phyloP scores from a whole-genome alignment of 352 stramenopile genomes.

The Pythium phragmiticola region DNA sequence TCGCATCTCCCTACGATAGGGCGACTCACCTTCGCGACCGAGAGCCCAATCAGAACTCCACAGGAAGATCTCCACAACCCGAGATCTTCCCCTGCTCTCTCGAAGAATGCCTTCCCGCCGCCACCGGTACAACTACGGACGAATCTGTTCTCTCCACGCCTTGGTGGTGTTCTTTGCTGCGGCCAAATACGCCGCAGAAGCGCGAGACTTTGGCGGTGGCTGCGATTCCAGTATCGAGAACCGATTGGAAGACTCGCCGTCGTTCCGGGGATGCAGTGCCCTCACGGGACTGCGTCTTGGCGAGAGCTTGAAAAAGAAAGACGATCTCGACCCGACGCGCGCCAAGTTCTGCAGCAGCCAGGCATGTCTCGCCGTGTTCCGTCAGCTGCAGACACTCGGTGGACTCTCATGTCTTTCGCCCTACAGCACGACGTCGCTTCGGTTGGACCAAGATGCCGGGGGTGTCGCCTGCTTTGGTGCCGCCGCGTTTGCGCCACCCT shows the following conservation, averaged over 20 bases:
- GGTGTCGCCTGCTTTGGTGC: conserved; percentile 6
- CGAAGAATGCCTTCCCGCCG: too few relatives aligned
- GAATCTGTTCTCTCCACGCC: too few relatives aligned
- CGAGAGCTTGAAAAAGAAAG: conserved; percentile 1
- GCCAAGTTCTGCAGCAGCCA: conserved; percentile 2
- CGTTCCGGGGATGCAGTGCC: not conserved
- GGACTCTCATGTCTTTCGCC: conserved; percentile 5
- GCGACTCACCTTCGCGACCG: too few relatives aligned
- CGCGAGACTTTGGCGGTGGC: not conserved
- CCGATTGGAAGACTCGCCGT: not conserved
- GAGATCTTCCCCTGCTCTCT: too few relatives aligned
- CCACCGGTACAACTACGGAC: too few relatives aligned
- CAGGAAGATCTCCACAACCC: too few relatives aligned
- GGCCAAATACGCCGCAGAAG: not conserved
- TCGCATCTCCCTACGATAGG: too few relatives aligned
- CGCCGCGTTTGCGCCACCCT: not conserved
- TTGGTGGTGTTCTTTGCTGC: not conserved
- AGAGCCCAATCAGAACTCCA: too few relatives aligned
- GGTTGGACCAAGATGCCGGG: conserved; percentile 1
- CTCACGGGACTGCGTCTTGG: not conserved
- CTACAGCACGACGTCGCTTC: not conserved
- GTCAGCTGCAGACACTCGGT: not conserved
- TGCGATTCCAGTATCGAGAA: conserved; percentile 7
- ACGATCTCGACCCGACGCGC: conserved; percentile 5
- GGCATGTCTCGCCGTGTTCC: conserved; percentile 5